Evolutionary conservation across 2,329 filamentous ascomycete species (phyloP).

Genomic region (Basipetospora chlamydospora): DNA sequence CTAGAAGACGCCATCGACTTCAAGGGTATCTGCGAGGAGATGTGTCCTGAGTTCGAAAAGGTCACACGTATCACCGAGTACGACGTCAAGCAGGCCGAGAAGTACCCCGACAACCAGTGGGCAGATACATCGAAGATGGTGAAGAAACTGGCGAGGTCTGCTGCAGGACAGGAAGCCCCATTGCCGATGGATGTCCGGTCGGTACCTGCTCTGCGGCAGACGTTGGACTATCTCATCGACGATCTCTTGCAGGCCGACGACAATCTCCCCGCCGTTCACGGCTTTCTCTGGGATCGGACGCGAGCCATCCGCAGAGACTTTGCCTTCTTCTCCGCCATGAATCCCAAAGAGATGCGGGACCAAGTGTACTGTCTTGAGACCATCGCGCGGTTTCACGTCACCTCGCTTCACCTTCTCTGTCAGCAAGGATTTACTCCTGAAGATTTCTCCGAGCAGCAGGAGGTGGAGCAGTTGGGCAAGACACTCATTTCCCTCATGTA

Average conservation of each 20-base stretch:
- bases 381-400: constrained; percentile 53
- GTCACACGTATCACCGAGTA: constrained; percentile 47
- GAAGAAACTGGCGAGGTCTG: constrained; percentile 52
- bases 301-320: constrained; percentile 54
- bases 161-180: constrained; percentile 52
- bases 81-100: constrained; percentile 43
- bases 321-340: constrained; percentile 49
- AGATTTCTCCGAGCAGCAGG: constrained; percentile 52
- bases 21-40: constrained; percentile 53
- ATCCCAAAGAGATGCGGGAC: constrained; percentile 37
- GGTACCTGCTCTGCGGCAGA: constrained; percentile 39
- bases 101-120: constrained; percentile 27
- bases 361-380: constrained; percentile 51
- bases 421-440: constrained; percentile 38
- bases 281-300: constrained; percentile 55
- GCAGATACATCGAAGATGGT: constrained; percentile 42
- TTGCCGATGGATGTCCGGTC: constrained; percentile 55
- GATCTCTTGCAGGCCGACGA: constrained; percentile 40
- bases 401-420: constrained; percentile 48
- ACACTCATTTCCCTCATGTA: constrained; percentile 50
- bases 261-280: constrained; percentile 40
- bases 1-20: constrained; percentile 52
- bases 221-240: constrained; percentile 49
- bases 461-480: constrained; percentile 53
- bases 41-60: constrained; percentile 55